These are phyloP conservation scores for Thermoascus crustaceus DNA, from an alignment of 2,329 filamentous ascomycete genomes.

Conservation along the genomic window DNA sequence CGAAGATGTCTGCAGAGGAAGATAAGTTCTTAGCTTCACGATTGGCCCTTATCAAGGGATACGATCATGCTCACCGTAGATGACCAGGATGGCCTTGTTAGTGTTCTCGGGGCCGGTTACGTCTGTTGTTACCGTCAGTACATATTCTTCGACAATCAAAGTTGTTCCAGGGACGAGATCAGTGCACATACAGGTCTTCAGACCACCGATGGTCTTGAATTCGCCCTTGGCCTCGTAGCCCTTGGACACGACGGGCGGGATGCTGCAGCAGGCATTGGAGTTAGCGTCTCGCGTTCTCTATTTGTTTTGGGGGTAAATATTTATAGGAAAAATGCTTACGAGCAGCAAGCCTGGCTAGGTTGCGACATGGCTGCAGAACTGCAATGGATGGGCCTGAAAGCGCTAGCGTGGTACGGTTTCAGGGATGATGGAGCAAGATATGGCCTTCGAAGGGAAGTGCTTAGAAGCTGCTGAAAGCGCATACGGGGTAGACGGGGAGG, in stretches of 20 bases:
- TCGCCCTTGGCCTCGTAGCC: slow-evolving; percentile 51
- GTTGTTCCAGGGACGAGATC: not conserved
- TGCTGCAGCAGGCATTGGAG: slow-evolving; percentile 20
- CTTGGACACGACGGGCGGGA: slow-evolving; percentile 34
- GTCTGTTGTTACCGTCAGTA: slow-evolving; percentile 30
- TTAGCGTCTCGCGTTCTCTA: too few relatives aligned
- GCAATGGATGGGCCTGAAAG: slow-evolving; percentile 13
- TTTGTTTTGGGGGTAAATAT: too few relatives aligned
- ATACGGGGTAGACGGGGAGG: slow-evolving; percentile 9
- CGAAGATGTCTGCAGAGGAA: slow-evolving; percentile 49
- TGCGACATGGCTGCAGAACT: slow-evolving; percentile 27
- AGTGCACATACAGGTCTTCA: slow-evolving; percentile 49
- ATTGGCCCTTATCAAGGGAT: not conserved
- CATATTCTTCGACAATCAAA: not conserved
- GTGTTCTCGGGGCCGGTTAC: slow-evolving; percentile 49
- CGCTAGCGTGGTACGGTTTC: slow-evolving; percentile 6
- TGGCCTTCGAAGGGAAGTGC: slow-evolving; percentile 16
- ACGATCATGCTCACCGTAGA: slow-evolving; percentile 36
- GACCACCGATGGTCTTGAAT: slow-evolving; percentile 51
- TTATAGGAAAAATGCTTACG: slow-evolving; percentile 22
- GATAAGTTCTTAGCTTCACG: not conserved
- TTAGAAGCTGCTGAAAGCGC: slow-evolving; percentile 17
- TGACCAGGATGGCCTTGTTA: slow-evolving; percentile 49
- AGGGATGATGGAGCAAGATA: slow-evolving; percentile 8
- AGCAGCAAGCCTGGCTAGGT: slow-evolving; percentile 39